Evolutionary conservation across 2,329 filamentous ascomycete genomes (phyloP).

Genomic region (Didymella keratinophila): DNA sequence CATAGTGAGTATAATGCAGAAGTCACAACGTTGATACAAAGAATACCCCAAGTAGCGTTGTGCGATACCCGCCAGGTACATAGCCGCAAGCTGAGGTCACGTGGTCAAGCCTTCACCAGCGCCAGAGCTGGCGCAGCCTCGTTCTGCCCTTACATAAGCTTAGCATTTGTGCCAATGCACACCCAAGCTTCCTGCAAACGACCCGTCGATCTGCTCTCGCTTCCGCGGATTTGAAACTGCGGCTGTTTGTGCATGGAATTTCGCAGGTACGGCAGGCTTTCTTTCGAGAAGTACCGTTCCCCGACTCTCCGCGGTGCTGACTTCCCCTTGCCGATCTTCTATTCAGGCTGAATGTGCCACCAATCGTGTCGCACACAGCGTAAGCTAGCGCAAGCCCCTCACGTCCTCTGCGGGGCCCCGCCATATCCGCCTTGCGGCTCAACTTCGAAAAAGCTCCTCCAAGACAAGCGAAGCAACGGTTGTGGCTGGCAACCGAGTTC

Average conservation of each 20-base stretch:
- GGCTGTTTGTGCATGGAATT: not conserved
- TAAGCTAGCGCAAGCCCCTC: slow-evolving; percentile 29
- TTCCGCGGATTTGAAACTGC: too few species aligned
- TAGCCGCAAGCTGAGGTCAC: slow-evolving; percentile 1
- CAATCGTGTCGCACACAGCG: slow-evolving; percentile 17
- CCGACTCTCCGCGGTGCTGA: not conserved
- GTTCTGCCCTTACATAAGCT: not conserved
- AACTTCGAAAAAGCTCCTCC: slow-evolving; percentile 10
- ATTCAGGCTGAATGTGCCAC: slow-evolving; percentile 35
- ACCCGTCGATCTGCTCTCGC: not conserved
- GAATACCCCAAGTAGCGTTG: not conserved
- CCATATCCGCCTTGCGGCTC: slow-evolving; percentile 26
- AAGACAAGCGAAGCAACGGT: slow-evolving; percentile 18
- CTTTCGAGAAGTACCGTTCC: not conserved
- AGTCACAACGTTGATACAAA: not conserved
- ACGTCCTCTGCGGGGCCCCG: slow-evolving; percentile 27
- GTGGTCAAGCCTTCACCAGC: not conserved
- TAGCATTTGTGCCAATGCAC: not conserved
- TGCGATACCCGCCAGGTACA: slow-evolving; percentile 4
- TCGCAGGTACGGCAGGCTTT: not conserved
- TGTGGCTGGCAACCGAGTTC: slow-evolving; percentile 18
- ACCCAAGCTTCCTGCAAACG: not conserved
- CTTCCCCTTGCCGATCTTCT: slow-evolving; percentile 8
- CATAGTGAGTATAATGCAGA: not conserved
- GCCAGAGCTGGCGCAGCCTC: not conserved